A percentile compares a stretch with the other conserved stretches of the same genome.
Conservation (phyloP, 202 grass and related monocot species). For the Carex arenaria region DNA sequence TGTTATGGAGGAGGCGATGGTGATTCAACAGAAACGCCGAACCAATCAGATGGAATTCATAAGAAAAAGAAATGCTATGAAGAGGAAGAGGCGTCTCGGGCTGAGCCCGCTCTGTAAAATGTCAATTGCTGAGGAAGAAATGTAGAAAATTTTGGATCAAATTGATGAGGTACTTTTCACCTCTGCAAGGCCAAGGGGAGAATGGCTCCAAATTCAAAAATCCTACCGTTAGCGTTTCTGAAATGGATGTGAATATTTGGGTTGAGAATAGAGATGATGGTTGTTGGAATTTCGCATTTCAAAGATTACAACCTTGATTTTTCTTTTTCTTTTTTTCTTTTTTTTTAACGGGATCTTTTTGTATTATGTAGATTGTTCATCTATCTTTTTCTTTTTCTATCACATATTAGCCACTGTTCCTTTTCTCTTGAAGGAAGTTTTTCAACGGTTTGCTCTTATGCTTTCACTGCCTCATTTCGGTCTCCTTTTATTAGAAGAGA, state of each 20-base stretch:
- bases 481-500: not conserved
- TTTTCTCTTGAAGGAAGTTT: slow-evolving; percentile 12
- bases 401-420: slow-evolving; percentile 12
- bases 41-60: slow-evolving; percentile 93
- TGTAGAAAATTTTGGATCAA: not conserved
- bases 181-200: not conserved
- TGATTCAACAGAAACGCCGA: slow-evolving; percentile 44
- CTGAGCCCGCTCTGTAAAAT: slow-evolving; percentile 82
- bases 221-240: not conserved
- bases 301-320: slow-evolving; percentile 17
- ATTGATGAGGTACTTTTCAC: not conserved
- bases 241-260: slow-evolving; percentile 19
- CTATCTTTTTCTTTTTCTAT: slow-evolving; percentile 14
- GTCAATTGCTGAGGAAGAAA: slow-evolving; percentile 42
- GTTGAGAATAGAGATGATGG: slow-evolving; percentile 3
- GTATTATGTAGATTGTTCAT: slow-evolving; percentile 12
- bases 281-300: not conserved
- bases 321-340: not conserved
- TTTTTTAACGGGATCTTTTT: not conserved
- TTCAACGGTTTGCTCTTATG: slow-evolving; percentile 11
- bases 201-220: not conserved
- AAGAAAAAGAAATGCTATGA: slow-evolving; percentile 57
- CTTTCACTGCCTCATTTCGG: not conserved
- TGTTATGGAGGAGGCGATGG: slow-evolving; percentile 80
- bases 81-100: slow-evolving; percentile 61